phyloP scores from a whole-genome alignment of 495 filamentous ascomycete species.

The Letharia lupina region DNA sequence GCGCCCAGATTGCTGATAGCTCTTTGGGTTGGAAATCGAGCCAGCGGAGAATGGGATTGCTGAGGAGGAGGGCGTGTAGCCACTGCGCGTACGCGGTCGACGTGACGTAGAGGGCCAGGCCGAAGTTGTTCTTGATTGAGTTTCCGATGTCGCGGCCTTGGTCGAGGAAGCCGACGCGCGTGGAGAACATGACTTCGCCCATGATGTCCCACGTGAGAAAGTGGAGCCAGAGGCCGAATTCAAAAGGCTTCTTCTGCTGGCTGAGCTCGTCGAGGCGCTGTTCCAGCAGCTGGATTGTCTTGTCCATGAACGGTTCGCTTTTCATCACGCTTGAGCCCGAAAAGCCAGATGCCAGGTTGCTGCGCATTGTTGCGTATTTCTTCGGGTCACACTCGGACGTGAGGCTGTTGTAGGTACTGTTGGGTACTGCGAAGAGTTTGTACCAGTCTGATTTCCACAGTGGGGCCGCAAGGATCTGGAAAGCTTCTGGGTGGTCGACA shows the following conservation, averaged over 20 bases:
- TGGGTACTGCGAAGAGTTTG: slow-evolving; percentile 30
- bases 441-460: slow-evolving; percentile 28
- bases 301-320: slow-evolving; percentile 34
- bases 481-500: slow-evolving; percentile 39
- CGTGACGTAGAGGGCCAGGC: background rate
- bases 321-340: slow-evolving; percentile 36
- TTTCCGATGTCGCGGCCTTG: background rate
- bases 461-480: slow-evolving; percentile 25
- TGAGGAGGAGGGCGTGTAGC: background rate
- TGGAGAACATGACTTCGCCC: slow-evolving; percentile 33
- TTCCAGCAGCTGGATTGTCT: slow-evolving; percentile 29
- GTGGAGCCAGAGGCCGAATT: slow-evolving; percentile 34
- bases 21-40: slow-evolving; percentile 35
- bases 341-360: slow-evolving; percentile 34
- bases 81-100: background rate
- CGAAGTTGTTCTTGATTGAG: background rate
- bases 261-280: slow-evolving; percentile 29
- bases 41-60: slow-evolving; percentile 28
- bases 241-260: slow-evolving; percentile 19
- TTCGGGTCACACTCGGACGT: slow-evolving; percentile 31
- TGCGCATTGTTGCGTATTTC: slow-evolving; percentile 29
- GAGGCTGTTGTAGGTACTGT: background rate
- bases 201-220: slow-evolving; percentile 34
- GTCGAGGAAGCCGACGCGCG: slow-evolving; percentile 1
- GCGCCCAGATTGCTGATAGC: slow-evolving; percentile 36